These are phyloP conservation scores for Penicillium sp. DNA, from an alignment of 2,329 filamentous ascomycete genomes.

Conservation along the genomic window DNA sequence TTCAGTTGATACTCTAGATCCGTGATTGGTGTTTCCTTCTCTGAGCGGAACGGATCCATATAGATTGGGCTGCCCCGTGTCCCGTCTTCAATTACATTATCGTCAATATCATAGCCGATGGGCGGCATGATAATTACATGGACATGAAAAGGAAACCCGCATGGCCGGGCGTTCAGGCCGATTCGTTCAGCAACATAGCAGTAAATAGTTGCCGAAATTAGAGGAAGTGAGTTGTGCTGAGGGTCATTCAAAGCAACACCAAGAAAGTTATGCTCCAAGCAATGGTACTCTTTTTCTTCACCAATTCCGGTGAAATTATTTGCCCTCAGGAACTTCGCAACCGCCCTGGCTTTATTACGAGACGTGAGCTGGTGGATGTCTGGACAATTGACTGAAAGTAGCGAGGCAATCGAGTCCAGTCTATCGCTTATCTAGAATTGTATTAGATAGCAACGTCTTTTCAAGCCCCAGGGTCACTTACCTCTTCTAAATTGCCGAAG, in stretches of 20 bases:
- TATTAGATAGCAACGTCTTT: too few relatives aligned
- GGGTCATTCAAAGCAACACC: slow-evolving; percentile 66
- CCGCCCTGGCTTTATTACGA: too few relatives aligned
- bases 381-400: too few relatives aligned
- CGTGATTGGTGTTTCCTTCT: too few relatives aligned
- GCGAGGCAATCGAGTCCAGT: too few relatives aligned
- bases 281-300: slow-evolving; percentile 63
- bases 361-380: slow-evolving; percentile 54
- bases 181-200: slow-evolving; percentile 67
- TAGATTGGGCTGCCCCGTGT: too few relatives aligned
- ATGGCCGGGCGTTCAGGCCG: slow-evolving; percentile 67
- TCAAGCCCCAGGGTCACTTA: slow-evolving; percentile 35
- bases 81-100: too few relatives aligned
- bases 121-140: slow-evolving; percentile 65
- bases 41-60: too few relatives aligned
- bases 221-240: slow-evolving; percentile 69
- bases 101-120: too few relatives aligned
- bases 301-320: slow-evolving; percentile 63
- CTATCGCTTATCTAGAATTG: slow-evolving; percentile 56
- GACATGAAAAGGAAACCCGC: slow-evolving; percentile 75
- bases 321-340: too few relatives aligned
- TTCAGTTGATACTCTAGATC: slow-evolving; percentile 50
- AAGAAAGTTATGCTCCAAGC: slow-evolving; percentile 78
- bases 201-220: slow-evolving; percentile 81
- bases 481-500: slow-evolving; percentile 64